These are phyloP conservation scores for Taiozyma onychis DNA, from an alignment of 1,139 yeast species.

Conservation along the genomic window DNA sequence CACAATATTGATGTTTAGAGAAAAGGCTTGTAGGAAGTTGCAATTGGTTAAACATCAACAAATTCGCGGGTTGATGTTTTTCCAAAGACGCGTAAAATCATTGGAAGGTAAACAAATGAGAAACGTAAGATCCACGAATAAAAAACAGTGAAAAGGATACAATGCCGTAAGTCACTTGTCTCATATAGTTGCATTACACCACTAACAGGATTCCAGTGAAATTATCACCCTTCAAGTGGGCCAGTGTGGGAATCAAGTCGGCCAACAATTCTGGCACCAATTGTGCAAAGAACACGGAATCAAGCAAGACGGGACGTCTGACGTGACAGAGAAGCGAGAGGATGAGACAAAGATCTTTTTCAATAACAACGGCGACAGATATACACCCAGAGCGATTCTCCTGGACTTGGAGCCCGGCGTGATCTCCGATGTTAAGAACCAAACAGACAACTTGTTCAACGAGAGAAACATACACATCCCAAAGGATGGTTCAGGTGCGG, in stretches of 20 bases:
- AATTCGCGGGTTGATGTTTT: background rate
- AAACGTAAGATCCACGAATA: background rate
- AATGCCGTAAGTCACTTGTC: background rate
- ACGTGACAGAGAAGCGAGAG: slow-evolving; percentile 36
- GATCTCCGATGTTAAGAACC: slow-evolving; percentile 54
- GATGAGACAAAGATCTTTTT: slow-evolving; percentile 85
- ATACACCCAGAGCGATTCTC: slow-evolving; percentile 82
- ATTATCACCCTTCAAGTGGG: slow-evolving; percentile 67
- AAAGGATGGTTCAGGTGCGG: slow-evolving; percentile 85
- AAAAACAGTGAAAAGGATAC: background rate
- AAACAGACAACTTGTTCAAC: slow-evolving; percentile 66
- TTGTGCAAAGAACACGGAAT: slow-evolving; percentile 87
- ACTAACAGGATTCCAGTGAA: slow-evolving; percentile 28
- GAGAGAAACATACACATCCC: slow-evolving; percentile 80
- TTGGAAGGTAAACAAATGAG: background rate
- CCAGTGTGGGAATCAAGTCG: slow-evolving; percentile 97
- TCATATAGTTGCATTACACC: background rate
- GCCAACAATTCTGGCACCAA: slow-evolving; percentile 90
- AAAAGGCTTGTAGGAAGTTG: background rate
- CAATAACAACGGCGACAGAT: slow-evolving; percentile 69
- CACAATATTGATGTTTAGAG: background rate
- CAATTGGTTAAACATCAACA: background rate
- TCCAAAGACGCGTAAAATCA: background rate
- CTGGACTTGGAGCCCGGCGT: slow-evolving; percentile 92
- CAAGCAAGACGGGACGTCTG: slow-evolving; percentile 57